These are phyloP conservation scores for Leucocoprinus sp. DNA, from an alignment of 768 basidiomycete species.

Conservation along the genomic window DNA sequence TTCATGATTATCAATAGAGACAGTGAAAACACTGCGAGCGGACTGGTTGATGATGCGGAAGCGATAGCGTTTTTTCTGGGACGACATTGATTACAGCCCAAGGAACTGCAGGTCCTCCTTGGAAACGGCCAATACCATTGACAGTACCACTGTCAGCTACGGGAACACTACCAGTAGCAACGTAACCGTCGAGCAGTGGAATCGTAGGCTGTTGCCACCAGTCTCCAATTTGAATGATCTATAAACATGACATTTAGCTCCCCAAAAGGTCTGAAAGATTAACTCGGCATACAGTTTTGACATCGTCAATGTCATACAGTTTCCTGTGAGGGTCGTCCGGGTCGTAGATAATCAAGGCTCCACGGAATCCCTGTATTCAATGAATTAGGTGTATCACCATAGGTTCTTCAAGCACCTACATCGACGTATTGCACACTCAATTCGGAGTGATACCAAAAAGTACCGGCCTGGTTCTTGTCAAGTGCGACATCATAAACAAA, in stretches of 20 bases:
- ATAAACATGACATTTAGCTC: constrained; percentile 17
- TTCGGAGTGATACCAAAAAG: constrained; percentile 20
- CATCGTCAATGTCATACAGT: constrained; percentile 13
- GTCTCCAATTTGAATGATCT: constrained; percentile 26
- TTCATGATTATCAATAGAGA: constrained; percentile 28
- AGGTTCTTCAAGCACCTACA: constrained; percentile 8
- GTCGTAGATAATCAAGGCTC: constrained; percentile 30
- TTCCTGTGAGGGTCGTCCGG: constrained; percentile 19
- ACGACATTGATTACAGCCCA: constrained; percentile 35
- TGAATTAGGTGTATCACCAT: no score
- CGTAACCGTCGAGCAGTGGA: constrained; percentile 22
- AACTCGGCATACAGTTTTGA: constrained; percentile 14
- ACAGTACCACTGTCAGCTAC: constrained; percentile 33
- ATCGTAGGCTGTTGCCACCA: constrained; percentile 32
- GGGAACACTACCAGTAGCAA: constrained; percentile 21
- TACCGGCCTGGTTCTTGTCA: constrained; percentile 18
- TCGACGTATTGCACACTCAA: constrained; percentile 8
- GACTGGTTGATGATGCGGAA: constrained; percentile 45
- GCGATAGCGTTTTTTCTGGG: constrained; percentile 38
- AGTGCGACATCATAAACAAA: constrained; percentile 35
- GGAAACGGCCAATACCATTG: constrained; percentile 37
- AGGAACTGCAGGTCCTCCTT: constrained; percentile 29
- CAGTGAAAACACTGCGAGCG: constrained; percentile 33
- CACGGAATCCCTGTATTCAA: constrained; percentile 36
- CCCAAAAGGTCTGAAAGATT: constrained; percentile 15